These are phyloP conservation scores for Coniochaeta ligniaria DNA, from an alignment of 2,329 filamentous ascomycete species.

Conservation along the genomic window DNA sequence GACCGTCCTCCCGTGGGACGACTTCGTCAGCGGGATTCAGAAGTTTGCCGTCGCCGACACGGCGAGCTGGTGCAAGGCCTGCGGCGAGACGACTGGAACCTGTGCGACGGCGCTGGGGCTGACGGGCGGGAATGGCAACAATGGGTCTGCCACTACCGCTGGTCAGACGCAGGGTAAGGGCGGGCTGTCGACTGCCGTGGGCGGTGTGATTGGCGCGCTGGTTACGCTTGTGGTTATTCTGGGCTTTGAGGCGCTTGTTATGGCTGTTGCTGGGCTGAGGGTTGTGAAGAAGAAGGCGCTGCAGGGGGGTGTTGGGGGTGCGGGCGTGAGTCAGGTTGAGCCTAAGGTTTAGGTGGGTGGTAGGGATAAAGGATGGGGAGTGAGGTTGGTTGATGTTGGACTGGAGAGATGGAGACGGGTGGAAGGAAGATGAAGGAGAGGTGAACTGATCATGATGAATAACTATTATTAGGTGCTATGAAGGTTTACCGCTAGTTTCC, in stretches of 20 bases:
- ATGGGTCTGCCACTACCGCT: constrained; percentile 10
- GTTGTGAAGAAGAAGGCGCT: constrained; percentile 34
- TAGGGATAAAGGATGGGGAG: background rate
- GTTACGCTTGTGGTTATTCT: constrained; percentile 47
- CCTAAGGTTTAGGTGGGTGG: background rate
- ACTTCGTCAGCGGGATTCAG: constrained; percentile 57
- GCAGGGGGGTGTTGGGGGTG: constrained; percentile 5
- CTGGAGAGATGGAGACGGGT: too few relatives aligned
- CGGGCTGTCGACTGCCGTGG: constrained; percentile 62
- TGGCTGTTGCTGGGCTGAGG: constrained; percentile 35
- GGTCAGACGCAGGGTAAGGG: constrained; percentile 9
- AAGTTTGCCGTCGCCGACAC: constrained; percentile 61
- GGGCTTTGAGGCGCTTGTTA: constrained; percentile 33
- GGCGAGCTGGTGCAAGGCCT: constrained; percentile 64
- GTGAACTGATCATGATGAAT: background rate
- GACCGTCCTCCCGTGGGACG: constrained; percentile 55
- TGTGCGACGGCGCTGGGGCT: constrained; percentile 42
- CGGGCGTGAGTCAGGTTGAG: background rate
- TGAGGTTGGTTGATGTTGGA: too few relatives aligned
- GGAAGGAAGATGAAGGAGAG: background rate
- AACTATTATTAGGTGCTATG: background rate
- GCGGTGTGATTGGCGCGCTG: constrained; percentile 74
- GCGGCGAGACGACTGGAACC: constrained; percentile 62
- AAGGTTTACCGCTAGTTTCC: background rate
- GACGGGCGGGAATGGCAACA: constrained; percentile 11